phyloP scores from a whole-genome alignment of 2,329 filamentous ascomycete genomes.

The Fusarium begoniae region DNA sequence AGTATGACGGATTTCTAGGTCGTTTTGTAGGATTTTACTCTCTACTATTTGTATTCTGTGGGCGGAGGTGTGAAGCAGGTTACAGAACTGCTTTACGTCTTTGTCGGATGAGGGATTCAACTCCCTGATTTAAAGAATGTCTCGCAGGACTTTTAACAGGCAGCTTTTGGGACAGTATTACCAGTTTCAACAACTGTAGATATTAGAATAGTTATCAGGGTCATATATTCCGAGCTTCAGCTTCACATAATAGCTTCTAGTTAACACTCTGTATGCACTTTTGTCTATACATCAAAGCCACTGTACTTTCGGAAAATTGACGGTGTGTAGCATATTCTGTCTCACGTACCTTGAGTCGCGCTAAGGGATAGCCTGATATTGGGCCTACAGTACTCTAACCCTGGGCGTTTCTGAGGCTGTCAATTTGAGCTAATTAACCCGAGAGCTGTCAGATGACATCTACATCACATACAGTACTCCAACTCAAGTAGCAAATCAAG shows the following conservation, averaged over 20 bases:
- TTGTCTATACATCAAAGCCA: rapidly evolving
- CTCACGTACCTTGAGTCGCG: rapidly evolving
- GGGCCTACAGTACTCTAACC: no score
- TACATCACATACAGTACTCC: background rate
- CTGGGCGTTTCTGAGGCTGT: no score
- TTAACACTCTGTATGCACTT: rapidly evolving
- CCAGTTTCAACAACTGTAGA: no score
- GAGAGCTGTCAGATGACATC: background rate
- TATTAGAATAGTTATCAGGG: no score
- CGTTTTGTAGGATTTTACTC: background rate
- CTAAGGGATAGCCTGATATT: rapidly evolving
- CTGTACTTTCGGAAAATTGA: no score
- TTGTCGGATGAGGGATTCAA: background rate
- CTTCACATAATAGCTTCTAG: no score
- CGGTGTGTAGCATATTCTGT: no score
- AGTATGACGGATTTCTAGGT: background rate
- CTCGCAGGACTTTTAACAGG: background rate
- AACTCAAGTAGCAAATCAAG: rapidly evolving
- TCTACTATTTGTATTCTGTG: background rate
- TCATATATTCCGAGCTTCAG: rapidly evolving
- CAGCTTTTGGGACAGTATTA: no score
- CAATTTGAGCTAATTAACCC: no score
- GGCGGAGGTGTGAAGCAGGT: background rate
- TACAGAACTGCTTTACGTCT: no score
- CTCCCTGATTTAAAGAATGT: background rate